Base-by-base conservation (phyloP, 164 flowering plant genomes). In the Macadamia tetraphylla region DNA sequence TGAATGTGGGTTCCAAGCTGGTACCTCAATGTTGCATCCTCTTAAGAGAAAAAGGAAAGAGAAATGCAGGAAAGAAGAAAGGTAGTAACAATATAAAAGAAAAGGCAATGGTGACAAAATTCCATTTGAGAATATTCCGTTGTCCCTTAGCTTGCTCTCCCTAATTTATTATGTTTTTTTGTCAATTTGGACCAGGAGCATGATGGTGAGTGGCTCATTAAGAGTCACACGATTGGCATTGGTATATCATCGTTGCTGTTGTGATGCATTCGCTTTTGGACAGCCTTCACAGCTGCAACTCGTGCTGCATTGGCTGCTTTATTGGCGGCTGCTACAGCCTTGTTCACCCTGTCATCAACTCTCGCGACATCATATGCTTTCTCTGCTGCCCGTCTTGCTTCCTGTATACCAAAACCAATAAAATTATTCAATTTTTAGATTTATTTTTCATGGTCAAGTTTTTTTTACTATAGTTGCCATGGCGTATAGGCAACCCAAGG, bases 221-320 rank as follows among this genome's bases (percentile, higher is more conserved):
- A 17, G 35, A 52, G 40, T 79, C 73, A 84, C 68, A 80, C 80
- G 42, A 72, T 59, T 48, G 70, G 60, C 14, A 73, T 40, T 30
- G 77, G 67, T 23, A 52, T 15, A 32, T 75, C 75, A 17, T 68
- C 67, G n/a, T 40, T 58, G 60, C 44, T 64, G n/a, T 65, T 65
- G 58, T 75, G 76, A 69, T 83, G 85, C 80, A 80, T 77, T 75
- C 68, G 84, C 60, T 84, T 89, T 64, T 92, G 97, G 23, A 89
- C 97, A 42, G 98, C 99, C 66, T 90, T 94, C 13, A 94, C 89
- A 7, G 98, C 92, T 2, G 92, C 92, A 23, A 94, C 99, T 83
- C 99, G 82, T 31, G 99, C 98, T 46, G 99, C 99, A 78, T 83
- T 90, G 56, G 97, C 99, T 57, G 99, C 89, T 65, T 79, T 83